Evolutionary conservation across 2,329 filamentous ascomycete genomes (phyloP), one percentile per base, ranked within the genome.

Genomic region (Truncatella angustata): DNA sequence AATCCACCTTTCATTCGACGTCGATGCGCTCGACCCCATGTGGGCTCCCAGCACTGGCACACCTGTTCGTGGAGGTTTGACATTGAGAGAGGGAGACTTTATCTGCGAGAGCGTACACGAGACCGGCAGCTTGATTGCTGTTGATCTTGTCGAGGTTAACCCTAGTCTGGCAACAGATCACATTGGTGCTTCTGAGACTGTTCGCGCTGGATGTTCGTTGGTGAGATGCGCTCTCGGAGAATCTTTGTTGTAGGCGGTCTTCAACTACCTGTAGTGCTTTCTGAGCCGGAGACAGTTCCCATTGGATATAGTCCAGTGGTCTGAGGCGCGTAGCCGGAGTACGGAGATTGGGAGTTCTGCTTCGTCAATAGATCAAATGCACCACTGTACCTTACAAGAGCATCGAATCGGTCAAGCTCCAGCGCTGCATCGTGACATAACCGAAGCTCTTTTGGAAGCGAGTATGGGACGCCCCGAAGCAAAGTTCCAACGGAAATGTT

Each of bases 31-130:
- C 54, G 94, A 99, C 70, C 94, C 94, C 24, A 87, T 91, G 80
- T 97, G 91, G 88, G 94, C 94, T 35, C 94, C 94, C 21, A 94
- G 90, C 70, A 99, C 94, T 0, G 94, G 94, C 16, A 97, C 94
- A 3, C 91, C 94, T 0, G 94, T 99, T 28, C 83, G 94, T 64
- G 94, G 94, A 37, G 94, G 94, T 0, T 73, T 99, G 68, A 99
- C 94, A 3, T 79, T 99, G 63, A 84, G 94, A 51, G 94, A 99
- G 75, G 94, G 94, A 36, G 94, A 97, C 71, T 99, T 90, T 74
- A 97, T 99, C 71, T 95, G 91, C 63, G 94, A 93, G 74, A 86
- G 82, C 60, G 86, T 93, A 20, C 88, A 93, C 69, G 79, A 89
- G 74, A 91, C 88, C 5, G 89, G 90, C 49, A 88, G 82, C 67